Percentiles rank a stretch among this genome's conserved stretches.
Conservation (phyloP, 305 asterid species). For the Withania somnifera region DNA sequence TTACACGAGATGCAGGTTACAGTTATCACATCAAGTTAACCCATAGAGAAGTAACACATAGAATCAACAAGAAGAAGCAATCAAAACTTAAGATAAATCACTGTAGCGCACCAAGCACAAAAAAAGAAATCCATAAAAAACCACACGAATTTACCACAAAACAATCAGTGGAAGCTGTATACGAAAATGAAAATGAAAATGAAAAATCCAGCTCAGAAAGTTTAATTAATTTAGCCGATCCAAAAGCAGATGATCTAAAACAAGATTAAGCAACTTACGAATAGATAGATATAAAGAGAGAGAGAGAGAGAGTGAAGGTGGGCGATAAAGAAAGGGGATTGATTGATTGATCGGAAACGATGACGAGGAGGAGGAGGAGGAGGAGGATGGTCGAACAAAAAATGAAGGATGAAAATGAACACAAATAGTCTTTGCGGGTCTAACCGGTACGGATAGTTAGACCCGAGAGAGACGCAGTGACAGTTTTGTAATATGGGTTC, state of each 20-base stretch:
- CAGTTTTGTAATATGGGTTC: too few relatives aligned
- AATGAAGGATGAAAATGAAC: not conserved
- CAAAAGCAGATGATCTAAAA: not conserved
- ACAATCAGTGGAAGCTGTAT: not conserved
- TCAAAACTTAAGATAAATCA: not conserved
- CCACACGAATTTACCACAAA: not conserved
- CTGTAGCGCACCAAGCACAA: not conserved
- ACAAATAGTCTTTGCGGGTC: not conserved
- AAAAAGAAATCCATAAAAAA: not conserved
- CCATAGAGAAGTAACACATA: not conserved
- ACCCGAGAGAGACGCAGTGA: too few relatives aligned
- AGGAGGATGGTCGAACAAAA: not conserved
- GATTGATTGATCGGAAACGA: conserved; percentile 1
- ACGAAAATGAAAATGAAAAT: not conserved
- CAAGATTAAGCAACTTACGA: not conserved
- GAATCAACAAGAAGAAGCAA: not conserved
- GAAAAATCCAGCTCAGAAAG: not conserved
- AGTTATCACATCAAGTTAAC: not conserved
- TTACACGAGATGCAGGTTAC: not conserved
- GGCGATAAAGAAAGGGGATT: not conserved
- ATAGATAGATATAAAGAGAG: not conserved
- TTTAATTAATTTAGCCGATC: not conserved
- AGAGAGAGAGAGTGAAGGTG: not conserved
- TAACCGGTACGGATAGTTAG: too few relatives aligned
- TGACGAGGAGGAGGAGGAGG: not conserved